Evolutionary conservation across 73 alveolate genomes (phyloP), one percentile per base, ranked within the genome.

Genomic region (Effrenium voratum): DNA sequence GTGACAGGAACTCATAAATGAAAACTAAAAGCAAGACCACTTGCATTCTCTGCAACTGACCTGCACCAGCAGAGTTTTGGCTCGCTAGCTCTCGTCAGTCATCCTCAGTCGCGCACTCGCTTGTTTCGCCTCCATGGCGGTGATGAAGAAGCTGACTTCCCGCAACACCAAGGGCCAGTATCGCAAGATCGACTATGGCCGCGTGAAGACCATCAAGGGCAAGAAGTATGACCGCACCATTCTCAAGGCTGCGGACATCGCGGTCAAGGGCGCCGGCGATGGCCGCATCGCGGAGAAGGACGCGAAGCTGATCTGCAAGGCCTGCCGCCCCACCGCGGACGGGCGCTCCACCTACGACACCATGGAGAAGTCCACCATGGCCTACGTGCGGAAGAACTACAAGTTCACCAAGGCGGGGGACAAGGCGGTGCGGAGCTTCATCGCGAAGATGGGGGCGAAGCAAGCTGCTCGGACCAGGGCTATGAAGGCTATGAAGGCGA

Each of bases 311-410:
- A 70, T 70, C 47, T 70, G 82, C 82, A 32, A 46, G 46, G 82
- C 82, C 32, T 70, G 82, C 46, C 45, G 82, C 4, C 82, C 82
- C 28, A 70, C 82, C 15, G 38, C 46, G 15, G 82, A 70, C 32
- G 82, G 82, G 49, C 82, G 82, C 82, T 70, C 82, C 82, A 70
- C 50, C n/a, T 70, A 70, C 82, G n/a, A 44, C 3, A 46, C 82
- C 49, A 70, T 70, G n/a, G 82, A 70, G 82, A 70, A 70, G 79
- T 24, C 82, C 45, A 70, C 82, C 82, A 70, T 70, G 82, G 82
- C 82, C 82, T 70, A 70, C 46, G 82, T 70, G 47, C 82, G 82
- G 49, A 70, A 70, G 82, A 70, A 13, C 47, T 70, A 70, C 82
- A 70, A 70, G 82, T 70, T 70, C 47, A 70, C 82, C 24, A 66